These are phyloP conservation scores for Hyaloscypha variabilis DNA, from an alignment of 495 filamentous ascomycete species.

Conservation along the genomic window DNA sequence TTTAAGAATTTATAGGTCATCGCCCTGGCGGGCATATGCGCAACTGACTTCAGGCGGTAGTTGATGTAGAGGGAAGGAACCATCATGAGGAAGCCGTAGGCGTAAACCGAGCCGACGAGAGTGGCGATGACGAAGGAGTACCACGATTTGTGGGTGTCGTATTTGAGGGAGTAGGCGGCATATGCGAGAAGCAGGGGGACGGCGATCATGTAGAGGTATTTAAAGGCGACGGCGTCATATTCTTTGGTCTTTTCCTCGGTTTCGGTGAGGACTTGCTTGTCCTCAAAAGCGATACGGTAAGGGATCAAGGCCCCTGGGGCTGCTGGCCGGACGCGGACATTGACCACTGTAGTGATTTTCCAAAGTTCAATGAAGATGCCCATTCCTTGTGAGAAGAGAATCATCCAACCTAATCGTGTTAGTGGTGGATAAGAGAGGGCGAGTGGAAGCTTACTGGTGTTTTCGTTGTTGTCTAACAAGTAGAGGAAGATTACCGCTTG, in stretches of 20 bases:
- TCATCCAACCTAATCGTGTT: conserved; percentile 77
- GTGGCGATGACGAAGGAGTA: conserved; percentile 91
- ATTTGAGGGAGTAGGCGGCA: conserved; percentile 84
- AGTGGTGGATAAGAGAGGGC: background rate
- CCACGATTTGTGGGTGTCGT: conserved; percentile 98
- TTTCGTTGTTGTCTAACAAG: conserved; percentile 95
- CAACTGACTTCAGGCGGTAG: conserved; percentile 93
- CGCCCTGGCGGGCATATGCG: conserved; percentile 94
- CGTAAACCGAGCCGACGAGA: conserved; percentile 93
- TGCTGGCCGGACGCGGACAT: conserved; percentile 79
- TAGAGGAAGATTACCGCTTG: conserved; percentile 96
- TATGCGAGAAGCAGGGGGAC: conserved; percentile 88
- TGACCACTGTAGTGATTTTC: conserved; percentile 97
- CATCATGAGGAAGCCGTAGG: conserved; percentile 99
- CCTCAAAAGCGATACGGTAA: conserved; percentile 86
- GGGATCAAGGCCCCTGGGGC: conserved; percentile 69
- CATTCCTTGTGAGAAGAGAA: conserved; percentile 82
- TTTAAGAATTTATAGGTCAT: conserved; percentile 98
- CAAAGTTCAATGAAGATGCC: conserved; percentile 95
- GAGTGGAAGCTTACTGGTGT: conserved; percentile 57
- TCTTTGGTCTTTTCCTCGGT: conserved; percentile 98
- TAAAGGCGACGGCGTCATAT: conserved; percentile 97
- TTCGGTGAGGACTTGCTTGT: conserved; percentile 93
- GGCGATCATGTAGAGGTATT: conserved; percentile 90
- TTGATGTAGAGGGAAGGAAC: conserved; percentile 97